phyloP scores from a whole-genome alignment of 1,139 yeast species.

The Candida sanyaensis region DNA sequence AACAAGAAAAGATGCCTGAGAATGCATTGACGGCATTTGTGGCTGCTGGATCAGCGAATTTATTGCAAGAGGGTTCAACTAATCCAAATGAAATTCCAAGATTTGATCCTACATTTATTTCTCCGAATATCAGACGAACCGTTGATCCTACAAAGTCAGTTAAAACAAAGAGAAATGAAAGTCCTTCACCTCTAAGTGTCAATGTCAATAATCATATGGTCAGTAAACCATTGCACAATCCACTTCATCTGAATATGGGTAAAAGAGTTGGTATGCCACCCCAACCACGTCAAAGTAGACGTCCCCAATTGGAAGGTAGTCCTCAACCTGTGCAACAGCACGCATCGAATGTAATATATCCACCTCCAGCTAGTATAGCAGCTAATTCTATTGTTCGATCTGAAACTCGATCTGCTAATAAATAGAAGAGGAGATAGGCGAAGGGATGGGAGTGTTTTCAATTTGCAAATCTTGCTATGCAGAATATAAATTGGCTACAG shows the following conservation, averaged over 20 bases:
- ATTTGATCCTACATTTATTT: constrained; percentile 50
- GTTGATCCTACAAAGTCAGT: constrained; percentile 61
- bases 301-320: constrained; percentile 6
- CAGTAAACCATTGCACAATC: constrained; percentile 9
- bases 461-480: too few relatives aligned
- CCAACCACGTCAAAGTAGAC: constrained; percentile 4
- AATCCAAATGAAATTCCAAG: constrained; percentile 28
- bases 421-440: neutral
- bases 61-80: constrained; percentile 41
- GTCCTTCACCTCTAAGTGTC: constrained; percentile 25
- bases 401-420: neutral
- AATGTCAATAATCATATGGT: constrained; percentile 11
- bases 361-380: neutral
- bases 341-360: neutral
- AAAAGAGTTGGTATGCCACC: constrained; percentile 16
- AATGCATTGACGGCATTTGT: constrained; percentile 39
- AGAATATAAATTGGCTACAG: too few relatives aligned
- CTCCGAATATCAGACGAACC: constrained; percentile 54
- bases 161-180: constrained; percentile 51
- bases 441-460: too few relatives aligned
- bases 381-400: neutral
- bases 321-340: neutral
- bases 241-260: constrained; percentile 10
- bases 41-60: constrained; percentile 59
- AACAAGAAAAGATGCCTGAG: constrained; percentile 13